These are phyloP conservation scores for Schwanniomyces sp. DNA, from an alignment of 805 yeast species.

Conservation along the genomic window DNA sequence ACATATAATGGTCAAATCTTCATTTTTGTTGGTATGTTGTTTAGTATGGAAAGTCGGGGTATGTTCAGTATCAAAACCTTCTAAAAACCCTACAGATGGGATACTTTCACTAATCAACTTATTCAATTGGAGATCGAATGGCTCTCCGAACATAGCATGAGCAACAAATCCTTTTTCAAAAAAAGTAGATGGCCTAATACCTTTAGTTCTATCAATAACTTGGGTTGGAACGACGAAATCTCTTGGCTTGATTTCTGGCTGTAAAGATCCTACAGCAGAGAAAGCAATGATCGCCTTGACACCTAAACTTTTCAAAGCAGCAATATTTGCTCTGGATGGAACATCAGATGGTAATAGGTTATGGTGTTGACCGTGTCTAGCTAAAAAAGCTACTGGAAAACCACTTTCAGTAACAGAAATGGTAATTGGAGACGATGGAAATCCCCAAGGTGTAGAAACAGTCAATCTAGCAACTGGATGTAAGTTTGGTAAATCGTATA, in stretches of 20 bases:
- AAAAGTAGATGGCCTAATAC: slow-evolving; percentile 85
- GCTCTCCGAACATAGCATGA: slow-evolving; percentile 97
- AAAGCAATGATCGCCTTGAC: slow-evolving; percentile 89
- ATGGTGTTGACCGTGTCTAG: slow-evolving; percentile 92
- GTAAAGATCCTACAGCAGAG: slow-evolving; percentile 94
- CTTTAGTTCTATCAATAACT: slow-evolving; percentile 95
- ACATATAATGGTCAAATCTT: slow-evolving; percentile 83
- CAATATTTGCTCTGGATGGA: slow-evolving; percentile 91
- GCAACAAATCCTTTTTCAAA: slow-evolving; percentile 94
- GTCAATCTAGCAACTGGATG: slow-evolving; percentile 83
- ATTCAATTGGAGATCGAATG: slow-evolving; percentile 78
- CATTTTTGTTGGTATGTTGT: slow-evolving; percentile 52
- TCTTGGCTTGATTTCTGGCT: slow-evolving; percentile 84
- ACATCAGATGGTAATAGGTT: slow-evolving; percentile 89
- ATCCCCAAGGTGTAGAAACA: slow-evolving; percentile 95
- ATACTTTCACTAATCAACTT: slow-evolving; percentile 56
- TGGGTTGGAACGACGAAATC: slow-evolving; percentile 97
- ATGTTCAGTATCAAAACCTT: slow-evolving; percentile 44
- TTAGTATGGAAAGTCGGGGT: slow-evolving; percentile 62
- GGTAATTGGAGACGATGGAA: slow-evolving; percentile 91
- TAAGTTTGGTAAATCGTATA: slow-evolving; percentile 79
- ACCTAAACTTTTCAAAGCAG: slow-evolving; percentile 87
- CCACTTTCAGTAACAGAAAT: slow-evolving; percentile 76
- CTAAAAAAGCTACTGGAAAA: slow-evolving; percentile 87
- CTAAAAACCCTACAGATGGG: slow-evolving; percentile 48